A percentile compares a stretch with the other conserved stretches of the same genome.
Conservation (phyloP, 164 flowering plant genomes). For the Paratinospora sagittata region DNA sequence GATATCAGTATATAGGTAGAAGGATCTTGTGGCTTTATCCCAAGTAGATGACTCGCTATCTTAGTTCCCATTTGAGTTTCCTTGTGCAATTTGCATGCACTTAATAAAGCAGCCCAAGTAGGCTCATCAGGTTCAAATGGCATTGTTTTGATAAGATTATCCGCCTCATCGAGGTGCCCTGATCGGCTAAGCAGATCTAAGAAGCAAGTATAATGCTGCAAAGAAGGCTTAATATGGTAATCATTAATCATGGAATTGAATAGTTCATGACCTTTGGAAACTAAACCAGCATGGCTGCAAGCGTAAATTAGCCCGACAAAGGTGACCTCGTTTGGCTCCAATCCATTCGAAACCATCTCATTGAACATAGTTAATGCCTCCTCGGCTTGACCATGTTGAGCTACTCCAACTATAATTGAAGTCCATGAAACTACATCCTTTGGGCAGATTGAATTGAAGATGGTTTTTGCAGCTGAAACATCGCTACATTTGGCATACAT, state of each 20-base stretch:
- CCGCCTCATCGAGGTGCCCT: constrained; percentile 71
- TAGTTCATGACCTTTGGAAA: constrained; percentile 47
- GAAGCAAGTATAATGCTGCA: constrained; percentile 78
- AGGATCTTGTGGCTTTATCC: constrained; percentile 49
- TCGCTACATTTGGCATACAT: constrained; percentile 92
- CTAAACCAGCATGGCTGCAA: constrained; percentile 83
- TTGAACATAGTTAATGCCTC: constrained; percentile 60
- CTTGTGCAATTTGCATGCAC: constrained; percentile 64
- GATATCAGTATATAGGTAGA: constrained; percentile 66
- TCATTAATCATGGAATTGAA: constrained; percentile 58
- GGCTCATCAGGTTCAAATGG: constrained; percentile 85
- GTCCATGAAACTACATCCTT: constrained; percentile 88
- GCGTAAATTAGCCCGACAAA: constrained; percentile 79
- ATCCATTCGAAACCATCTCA: constrained; percentile 50
- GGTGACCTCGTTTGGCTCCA: constrained; percentile 78
- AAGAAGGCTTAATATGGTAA: constrained; percentile 53
- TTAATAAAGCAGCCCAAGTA: constrained; percentile 70
- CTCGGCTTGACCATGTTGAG: constrained; percentile 75
- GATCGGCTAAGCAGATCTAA: constrained; percentile 75
- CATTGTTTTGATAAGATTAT: constrained; percentile 48
- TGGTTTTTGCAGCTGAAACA: constrained; percentile 39
- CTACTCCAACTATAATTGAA: constrained; percentile 74
- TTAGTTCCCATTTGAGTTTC: constrained; percentile 42
- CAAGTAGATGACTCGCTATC: constrained; percentile 50
- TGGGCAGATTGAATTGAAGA: constrained; percentile 35